Percentiles rank a stretch among this genome's conserved stretches.
phyloP scores from a whole-genome alignment of 768 basidiomycete genomes.

The Pilatotrama ljubarskyi region DNA sequence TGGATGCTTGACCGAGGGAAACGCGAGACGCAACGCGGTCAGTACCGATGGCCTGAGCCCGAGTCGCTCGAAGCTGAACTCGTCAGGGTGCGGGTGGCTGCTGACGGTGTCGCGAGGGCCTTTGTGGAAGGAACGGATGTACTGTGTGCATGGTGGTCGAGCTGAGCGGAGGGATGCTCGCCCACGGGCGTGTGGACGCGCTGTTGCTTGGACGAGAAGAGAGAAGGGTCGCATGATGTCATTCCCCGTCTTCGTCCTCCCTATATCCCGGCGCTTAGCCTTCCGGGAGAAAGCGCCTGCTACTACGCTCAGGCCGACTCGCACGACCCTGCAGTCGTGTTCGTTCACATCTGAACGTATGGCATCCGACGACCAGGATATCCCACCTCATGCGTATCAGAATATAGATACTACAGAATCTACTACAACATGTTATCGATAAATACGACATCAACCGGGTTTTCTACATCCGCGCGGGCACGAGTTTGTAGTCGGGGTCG shows the following conservation, averaged over 20 bases:
- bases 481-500: not conserved
- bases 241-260: not conserved
- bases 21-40: slow-evolving; percentile 53
- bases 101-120: slow-evolving; percentile 14
- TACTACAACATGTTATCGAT: not conserved
- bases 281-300: no score
- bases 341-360: no score
- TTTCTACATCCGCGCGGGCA: not conserved
- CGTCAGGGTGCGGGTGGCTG: slow-evolving; percentile 3
- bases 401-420: no score
- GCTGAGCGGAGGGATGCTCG: not conserved
- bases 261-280: not conserved
- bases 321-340: no score
- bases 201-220: slow-evolving; percentile 11
- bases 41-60: slow-evolving; percentile 54
- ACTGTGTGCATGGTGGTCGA: not conserved
- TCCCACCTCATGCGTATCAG: no score
- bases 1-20: slow-evolving; percentile 58
- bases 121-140: not conserved
- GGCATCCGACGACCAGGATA: no score
- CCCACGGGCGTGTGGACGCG: not conserved
- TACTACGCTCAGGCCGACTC: no score
- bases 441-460: not conserved
- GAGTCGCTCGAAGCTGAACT: slow-evolving; percentile 46
- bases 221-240: slow-evolving; percentile 16